Percentiles rank a stretch among this genome's conserved stretches.
These are phyloP conservation scores for Globisporangium canariense DNA, from an alignment of 352 stramenopile genomes.

Conservation along the genomic window DNA sequence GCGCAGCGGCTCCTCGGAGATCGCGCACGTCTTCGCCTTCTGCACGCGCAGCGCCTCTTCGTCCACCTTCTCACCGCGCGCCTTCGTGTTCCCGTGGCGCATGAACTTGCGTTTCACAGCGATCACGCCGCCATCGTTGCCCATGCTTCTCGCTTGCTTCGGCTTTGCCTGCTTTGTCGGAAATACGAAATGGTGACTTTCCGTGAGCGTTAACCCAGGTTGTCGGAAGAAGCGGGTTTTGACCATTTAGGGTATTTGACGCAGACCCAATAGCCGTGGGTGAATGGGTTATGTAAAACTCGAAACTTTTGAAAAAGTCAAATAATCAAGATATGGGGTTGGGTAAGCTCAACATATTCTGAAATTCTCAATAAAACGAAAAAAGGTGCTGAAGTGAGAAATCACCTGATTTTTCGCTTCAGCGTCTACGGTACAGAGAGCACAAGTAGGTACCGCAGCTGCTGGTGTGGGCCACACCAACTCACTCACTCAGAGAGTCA, in stretches of 20 bases:
- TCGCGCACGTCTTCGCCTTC: conserved; percentile 66
- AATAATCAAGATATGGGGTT: too few species aligned
- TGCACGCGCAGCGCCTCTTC: conserved; percentile 54
- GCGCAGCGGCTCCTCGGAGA: conserved; percentile 76
- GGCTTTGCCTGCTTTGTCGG: neutral
- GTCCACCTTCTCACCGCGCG: conserved; percentile 63
- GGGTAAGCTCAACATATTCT: too few species aligned
- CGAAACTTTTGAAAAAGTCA: too few species aligned
- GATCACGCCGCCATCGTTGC: conserved; percentile 92
- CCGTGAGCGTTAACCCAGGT: too few species aligned
- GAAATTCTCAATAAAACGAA: too few species aligned
- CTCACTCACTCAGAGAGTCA: conserved; percentile 5
- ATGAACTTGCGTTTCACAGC: conserved; percentile 94
- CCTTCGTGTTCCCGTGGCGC: conserved; percentile 81
- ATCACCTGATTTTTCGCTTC: too few species aligned
- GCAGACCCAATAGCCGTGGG: too few species aligned
- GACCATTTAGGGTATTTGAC: too few species aligned
- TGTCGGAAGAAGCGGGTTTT: too few species aligned
- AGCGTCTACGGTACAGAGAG: neutral
- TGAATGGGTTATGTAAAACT: too few species aligned
- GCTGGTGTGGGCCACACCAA: conserved; percentile 1
- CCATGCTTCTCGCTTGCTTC: conserved; percentile 48
- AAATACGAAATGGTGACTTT: neutral
- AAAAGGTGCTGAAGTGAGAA: too few species aligned
- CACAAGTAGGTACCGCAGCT: neutral